Conservation (phyloP, 768 basidiomycete genomes). For the Trametes coccinea region DNA sequence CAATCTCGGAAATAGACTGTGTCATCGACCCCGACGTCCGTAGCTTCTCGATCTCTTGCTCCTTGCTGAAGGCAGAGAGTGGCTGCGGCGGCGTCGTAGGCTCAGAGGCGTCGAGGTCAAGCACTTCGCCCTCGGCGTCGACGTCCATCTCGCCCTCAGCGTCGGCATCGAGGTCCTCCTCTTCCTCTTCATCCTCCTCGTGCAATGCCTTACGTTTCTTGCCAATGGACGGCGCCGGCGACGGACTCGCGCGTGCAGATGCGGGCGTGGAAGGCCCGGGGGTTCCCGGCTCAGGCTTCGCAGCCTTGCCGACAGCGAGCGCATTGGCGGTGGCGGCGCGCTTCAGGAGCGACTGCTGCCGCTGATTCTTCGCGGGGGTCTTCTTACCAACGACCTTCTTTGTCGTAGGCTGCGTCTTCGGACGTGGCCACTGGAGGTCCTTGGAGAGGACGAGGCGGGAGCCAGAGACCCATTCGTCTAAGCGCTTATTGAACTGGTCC, state of each 20-base stretch:
- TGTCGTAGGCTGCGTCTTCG: conserved; percentile 57
- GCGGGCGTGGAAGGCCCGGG: conserved; percentile 29
- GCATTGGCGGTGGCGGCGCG: conserved; percentile 58
- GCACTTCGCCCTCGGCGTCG: conserved; percentile 51
- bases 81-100: conserved; percentile 54
- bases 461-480: conserved; percentile 96
- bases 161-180: conserved; percentile 53
- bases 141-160: conserved; percentile 54
- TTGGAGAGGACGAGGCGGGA: conserved; percentile 79
- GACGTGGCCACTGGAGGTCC: conserved; percentile 96
- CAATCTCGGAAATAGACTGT: conserved; percentile 95
- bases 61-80: conserved; percentile 81
- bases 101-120: conserved; percentile 57
- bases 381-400: conserved; percentile 63
- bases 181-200: conserved; percentile 57
- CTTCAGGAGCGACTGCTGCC: conserved; percentile 54
- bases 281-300: conserved; percentile 28
- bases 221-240: conserved; percentile 52
- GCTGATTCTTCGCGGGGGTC: conserved; percentile 63
- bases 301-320: conserved; percentile 21
- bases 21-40: conserved; percentile 99
- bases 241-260: conserved; percentile 47
- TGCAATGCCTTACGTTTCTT: conserved; percentile 70
- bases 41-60: conserved; percentile 98
- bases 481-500: conserved; percentile 98